Evolutionary conservation across 2,329 filamentous ascomycete species (phyloP), one percentile per base, ranked within the genome.

Genomic region (Aaosphaeria pasadenensis): DNA sequence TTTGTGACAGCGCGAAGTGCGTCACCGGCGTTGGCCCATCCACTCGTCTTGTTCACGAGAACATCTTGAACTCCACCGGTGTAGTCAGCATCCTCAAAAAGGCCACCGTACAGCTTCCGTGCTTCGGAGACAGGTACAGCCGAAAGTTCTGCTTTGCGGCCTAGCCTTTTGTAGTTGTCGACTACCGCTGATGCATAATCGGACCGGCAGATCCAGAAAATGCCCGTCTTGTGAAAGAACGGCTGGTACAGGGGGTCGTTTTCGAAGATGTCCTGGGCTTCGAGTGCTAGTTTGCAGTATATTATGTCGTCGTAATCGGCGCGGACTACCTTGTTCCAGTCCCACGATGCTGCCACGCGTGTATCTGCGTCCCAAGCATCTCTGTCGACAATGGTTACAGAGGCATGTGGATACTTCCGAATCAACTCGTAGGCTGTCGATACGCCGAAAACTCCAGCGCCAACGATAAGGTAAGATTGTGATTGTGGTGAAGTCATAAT

Each of bases 261-360:
- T 46, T 76, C 75, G 75, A 84, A 89, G 1, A 81, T 68, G 44
- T 83, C 78, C 58, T 85, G 82, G 0, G 86, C 82, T 67, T 88
- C 84, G 30, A 87, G 75, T 0, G 80, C 86, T 17, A 89, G 74
- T 43, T 77, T 67, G 65, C 80, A 83, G 72, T 89, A 88, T 11
- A 83, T 66, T 1, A 80, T 70, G 56, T 86, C 82, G 47, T 80
- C 75, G 69, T 88, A 88, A 65, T 88, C 85, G 42, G 84, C 82
- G 48, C 85, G 82, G 11, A 88, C 77, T 30, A 87, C 83, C 67
- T 88, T 88, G 72, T 87, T 88, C 78, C 84, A 84, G 70, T 89
- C 86, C 74, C 82, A 86, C 0, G 86, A 88, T 0, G 86, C 86
- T 31, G 84, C 85, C 30, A 73, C 59, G 43, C 62, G 63, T 57